These are phyloP conservation scores for Candolleomyces eurysporus DNA, from an alignment of 768 basidiomycete species.

Conservation along the genomic window DNA sequence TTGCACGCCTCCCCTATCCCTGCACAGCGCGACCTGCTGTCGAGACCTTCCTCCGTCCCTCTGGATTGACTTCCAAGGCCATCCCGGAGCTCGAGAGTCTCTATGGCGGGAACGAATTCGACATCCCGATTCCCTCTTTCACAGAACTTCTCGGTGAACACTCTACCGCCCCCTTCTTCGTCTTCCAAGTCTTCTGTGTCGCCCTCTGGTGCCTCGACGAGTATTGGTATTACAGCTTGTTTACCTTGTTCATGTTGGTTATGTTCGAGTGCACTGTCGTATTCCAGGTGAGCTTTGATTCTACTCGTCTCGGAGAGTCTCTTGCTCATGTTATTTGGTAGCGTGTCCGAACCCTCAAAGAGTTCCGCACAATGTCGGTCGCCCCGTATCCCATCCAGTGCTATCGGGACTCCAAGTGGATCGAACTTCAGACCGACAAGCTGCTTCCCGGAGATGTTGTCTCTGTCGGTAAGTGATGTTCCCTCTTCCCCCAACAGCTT, in stretches of 20 bases:
- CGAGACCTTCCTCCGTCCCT: constrained; percentile 57
- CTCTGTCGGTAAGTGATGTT: constrained; percentile 53
- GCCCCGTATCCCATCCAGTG: constrained; percentile 85
- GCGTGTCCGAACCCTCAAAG: constrained; percentile 90
- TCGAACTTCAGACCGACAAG: constrained; percentile 75
- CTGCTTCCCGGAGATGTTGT: constrained; percentile 92
- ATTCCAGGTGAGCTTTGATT: constrained; percentile 72
- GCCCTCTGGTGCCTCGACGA: constrained; percentile 97
- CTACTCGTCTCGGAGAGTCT: neutral
- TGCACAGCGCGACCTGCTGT: constrained; percentile 70
- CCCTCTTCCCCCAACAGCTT: neutral
- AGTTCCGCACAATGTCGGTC: constrained; percentile 97
- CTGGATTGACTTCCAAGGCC: constrained; percentile 49
- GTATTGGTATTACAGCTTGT: constrained; percentile 98
- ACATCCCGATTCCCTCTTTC: constrained; percentile 96
- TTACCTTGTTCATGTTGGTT: constrained; percentile 97
- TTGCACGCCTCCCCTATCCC: constrained; percentile 86
- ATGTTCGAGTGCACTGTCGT: constrained; percentile 99
- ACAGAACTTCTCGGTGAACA: constrained; percentile 91
- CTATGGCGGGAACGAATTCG: constrained; percentile 93
- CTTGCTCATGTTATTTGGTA: constrained; percentile 26
- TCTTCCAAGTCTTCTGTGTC: constrained; percentile 98
- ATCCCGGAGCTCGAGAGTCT: constrained; percentile 55
- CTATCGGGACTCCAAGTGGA: constrained; percentile 80
- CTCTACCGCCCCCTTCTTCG: constrained; percentile 98